Evolutionary conservation across 345 rosid genomes (phyloP), one percentile per base, ranked within the genome.

Genomic region (Populus nigra): DNA sequence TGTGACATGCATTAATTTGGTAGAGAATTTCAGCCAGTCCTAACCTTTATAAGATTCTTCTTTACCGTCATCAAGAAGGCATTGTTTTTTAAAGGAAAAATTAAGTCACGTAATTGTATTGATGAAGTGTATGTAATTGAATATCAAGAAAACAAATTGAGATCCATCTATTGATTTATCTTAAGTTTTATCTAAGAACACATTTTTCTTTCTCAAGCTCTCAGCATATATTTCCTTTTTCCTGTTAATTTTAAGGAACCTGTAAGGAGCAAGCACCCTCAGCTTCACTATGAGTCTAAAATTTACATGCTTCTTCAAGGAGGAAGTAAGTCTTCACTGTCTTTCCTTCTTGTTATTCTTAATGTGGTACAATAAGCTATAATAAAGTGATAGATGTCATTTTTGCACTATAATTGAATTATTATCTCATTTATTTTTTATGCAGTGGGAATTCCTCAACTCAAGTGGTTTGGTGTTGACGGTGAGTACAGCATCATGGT

Each of bases 401-500:
- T 29, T 18, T 39, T 73, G 25, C 36, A 25, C 47, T 17, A 35
- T 43, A 36, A 65, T 20, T 66, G 68, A 69, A 9, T 67, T 45
- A 73, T 5, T 67, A 49, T 22, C 25, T 53, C 3, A 73, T 27
- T 39, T 43, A 69, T 45, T 31, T 36, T 74, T 20, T 69, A 33
- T 74, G 18, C 36, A 74, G 82, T 74, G 78, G 82, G 82, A 69
- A 74, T 79, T 68, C 82, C 82, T 69, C 77, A 79, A 41, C 75
- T 79, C 41, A 79, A 74, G 65, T 79, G 82, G 82, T 79, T 73
- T 62, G 82, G 82, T 22, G 82, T 79, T 18, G 82, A 79, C 69
- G 82, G 82, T 12, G 78, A 79, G 39, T 79, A 79, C 82, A 79
- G 69, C 63, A 12, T 69, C 78, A 79, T 79, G 82, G 78, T 79